phyloP scores from a whole-genome alignment of 768 basidiomycete genomes.

The Lentinula boryana region DNA sequence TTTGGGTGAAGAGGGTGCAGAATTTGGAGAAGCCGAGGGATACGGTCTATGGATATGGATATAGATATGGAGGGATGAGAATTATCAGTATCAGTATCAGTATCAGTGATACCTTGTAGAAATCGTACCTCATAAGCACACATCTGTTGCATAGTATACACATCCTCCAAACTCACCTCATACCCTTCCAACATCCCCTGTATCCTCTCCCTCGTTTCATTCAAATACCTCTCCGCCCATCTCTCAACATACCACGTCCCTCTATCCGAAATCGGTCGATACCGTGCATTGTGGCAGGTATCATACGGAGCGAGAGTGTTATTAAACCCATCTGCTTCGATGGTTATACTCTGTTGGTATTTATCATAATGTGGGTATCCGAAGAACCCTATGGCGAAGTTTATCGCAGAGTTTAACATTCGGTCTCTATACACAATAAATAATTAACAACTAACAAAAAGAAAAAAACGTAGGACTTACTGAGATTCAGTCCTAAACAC shows the following conservation, averaged over 20 bases:
- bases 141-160: slow-evolving; percentile 74
- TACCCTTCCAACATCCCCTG: slow-evolving; percentile 55
- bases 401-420: slow-evolving; percentile 60
- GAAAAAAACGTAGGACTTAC: slow-evolving; percentile 24
- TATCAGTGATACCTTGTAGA: background rate
- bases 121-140: slow-evolving; percentile 75
- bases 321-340: slow-evolving; percentile 68
- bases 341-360: slow-evolving; percentile 73
- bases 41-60: slow-evolving; percentile 66
- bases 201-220: slow-evolving; percentile 56
- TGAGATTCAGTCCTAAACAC: slow-evolving; percentile 79
- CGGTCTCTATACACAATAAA: slow-evolving; percentile 44
- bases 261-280: slow-evolving; percentile 45
- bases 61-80: background rate
- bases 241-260: slow-evolving; percentile 47
- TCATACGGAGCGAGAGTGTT: slow-evolving; percentile 84
- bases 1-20: slow-evolving; percentile 83
- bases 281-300: slow-evolving; percentile 62
- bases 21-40: slow-evolving; percentile 89
- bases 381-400: slow-evolving; percentile 73
- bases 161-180: slow-evolving; percentile 57
- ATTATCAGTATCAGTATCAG: too few species aligned
- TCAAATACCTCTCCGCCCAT: slow-evolving; percentile 73
- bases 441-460: background rate
- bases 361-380: slow-evolving; percentile 67